Conservation (phyloP, 192 early-diverging fungal genomes). For the Entomortierella beljakovae region DNA sequence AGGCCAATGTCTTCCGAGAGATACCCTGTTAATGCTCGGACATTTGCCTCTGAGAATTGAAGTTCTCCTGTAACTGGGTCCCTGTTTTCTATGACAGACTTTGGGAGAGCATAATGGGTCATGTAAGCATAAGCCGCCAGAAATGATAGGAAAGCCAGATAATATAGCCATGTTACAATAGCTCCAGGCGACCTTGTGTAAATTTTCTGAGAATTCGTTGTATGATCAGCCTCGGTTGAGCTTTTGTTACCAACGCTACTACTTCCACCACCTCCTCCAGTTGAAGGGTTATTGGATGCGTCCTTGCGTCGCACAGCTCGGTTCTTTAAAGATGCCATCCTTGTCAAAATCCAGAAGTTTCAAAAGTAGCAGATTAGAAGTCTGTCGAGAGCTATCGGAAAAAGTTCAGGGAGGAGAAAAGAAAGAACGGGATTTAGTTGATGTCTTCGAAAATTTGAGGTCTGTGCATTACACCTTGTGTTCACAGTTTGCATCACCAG, state of each 20-base stretch:
- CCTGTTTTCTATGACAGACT: slow-evolving; percentile 15
- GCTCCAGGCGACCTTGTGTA: neutral
- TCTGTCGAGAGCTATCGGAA: too few relatives aligned
- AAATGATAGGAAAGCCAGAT: neutral
- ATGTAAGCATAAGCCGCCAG: slow-evolving; percentile 8
- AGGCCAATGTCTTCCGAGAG: slow-evolving; percentile 69
- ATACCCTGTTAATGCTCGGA: slow-evolving; percentile 54
- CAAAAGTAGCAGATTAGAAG: neutral
- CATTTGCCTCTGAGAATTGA: slow-evolving; percentile 64
- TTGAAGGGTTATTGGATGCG: neutral
- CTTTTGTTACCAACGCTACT: neutral
- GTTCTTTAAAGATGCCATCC: neutral
- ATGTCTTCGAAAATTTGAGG: too few relatives aligned
- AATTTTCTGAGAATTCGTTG: neutral
- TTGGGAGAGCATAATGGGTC: slow-evolving; percentile 22
- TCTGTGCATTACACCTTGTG: too few relatives aligned
- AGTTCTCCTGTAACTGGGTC: slow-evolving; percentile 19
- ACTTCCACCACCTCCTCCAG: neutral
- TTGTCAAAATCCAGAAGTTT: neutral
- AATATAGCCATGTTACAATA: slow-evolving; percentile 3
- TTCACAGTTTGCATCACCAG: too few relatives aligned
- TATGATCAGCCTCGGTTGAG: neutral
- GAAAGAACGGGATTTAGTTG: too few relatives aligned
- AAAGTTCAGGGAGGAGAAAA: too few relatives aligned
- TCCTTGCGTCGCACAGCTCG: neutral